Evolutionary conservation across 1,139 yeast genomes (phyloP).

Genomic region (Yamadazyma taylorii): DNA sequence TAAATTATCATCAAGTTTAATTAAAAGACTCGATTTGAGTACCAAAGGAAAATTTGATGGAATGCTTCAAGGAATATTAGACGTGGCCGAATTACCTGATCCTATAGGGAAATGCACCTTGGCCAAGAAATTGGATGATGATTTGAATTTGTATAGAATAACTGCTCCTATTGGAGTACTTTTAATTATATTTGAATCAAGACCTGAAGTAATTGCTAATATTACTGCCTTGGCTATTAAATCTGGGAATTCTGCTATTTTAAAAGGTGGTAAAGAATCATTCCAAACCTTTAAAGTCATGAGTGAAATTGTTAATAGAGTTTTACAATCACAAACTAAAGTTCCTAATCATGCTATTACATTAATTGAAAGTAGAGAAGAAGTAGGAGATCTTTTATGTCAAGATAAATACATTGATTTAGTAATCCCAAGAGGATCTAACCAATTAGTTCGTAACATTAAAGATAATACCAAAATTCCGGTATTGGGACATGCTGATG

Average conservation of each 20-base stretch:
- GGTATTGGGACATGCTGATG: slow-evolving; percentile 98
- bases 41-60: slow-evolving; percentile 83
- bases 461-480: slow-evolving; percentile 90
- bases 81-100: slow-evolving; percentile 84
- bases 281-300: slow-evolving; percentile 79
- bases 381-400: slow-evolving; percentile 76
- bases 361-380: slow-evolving; percentile 83
- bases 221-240: slow-evolving; percentile 94
- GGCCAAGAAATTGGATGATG: slow-evolving; percentile 84
- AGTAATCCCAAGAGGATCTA: slow-evolving; percentile 96
- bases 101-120: slow-evolving; percentile 86
- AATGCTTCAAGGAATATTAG: slow-evolving; percentile 92
- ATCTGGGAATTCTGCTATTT: slow-evolving; percentile 92
- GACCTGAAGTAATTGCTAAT: slow-evolving; percentile 98
- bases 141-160: slow-evolving; percentile 73
- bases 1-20: slow-evolving; percentile 63
- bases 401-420: slow-evolving; percentile 92
- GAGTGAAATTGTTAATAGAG: slow-evolving; percentile 66
- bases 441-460: slow-evolving; percentile 81
- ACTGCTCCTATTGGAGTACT: slow-evolving; percentile 95
- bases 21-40: slow-evolving; percentile 81
- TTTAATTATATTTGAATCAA: slow-evolving; percentile 88
- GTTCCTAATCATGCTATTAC: slow-evolving; percentile 85
- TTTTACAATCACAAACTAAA: slow-evolving; percentile 55
- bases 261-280: slow-evolving; percentile 97